Base-by-base conservation (phyloP, 2,329 filamentous ascomycete genomes). In the Colletotrichum endophyticum region DNA sequence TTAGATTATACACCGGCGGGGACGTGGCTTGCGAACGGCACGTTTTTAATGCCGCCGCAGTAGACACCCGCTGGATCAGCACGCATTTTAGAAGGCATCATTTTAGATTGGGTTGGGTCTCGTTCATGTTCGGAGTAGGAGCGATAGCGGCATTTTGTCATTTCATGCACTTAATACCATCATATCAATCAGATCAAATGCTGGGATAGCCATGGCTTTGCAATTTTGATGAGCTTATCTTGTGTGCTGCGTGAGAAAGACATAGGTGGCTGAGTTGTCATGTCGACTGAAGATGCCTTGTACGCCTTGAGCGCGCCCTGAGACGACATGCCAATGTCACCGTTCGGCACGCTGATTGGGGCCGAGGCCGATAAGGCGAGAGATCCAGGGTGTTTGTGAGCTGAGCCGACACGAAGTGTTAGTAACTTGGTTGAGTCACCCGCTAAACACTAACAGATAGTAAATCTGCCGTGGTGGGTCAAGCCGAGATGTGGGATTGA, bases 11-110 rank as follows among this genome's bases (percentile, higher is more conserved):
- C 73, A 4, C 6, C 22, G 63, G 70, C 73, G 22, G 73, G 73
- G 25, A 76, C 64, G 25, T 76, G 73, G 73, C 62, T 73, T 59
- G 64, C 73, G 11, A 76, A 76, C 64, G 73, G 73, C 8, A 39
- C 73, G 7, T 76, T 70, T 70, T 59, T 57, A 39, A 64, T 73
- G 70, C 70, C 73, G 11, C 19, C 57, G 44, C 39, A 68, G 39
- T 75, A 75, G 69, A 61, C 25, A 8, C 1, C 13, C 19, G 44
- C 44, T 53, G n/a, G 44, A 13, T n/a, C 44, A 22, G 44, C 44
- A 22, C 11, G 44, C 44, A 53, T 53, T 22, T 53, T 53, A 53
- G 44, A 53, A 4, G 28, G 30, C 30, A 62, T 66, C 11, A 56
- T 28, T 27, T 12, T 34, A 57, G 66, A 57, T 22, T 36, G 32